A percentile compares a stretch with the other conserved stretches of the same genome.
phyloP scores from a whole-genome alignment of 768 basidiomycete species.

The Filobasidium wieringae region DNA sequence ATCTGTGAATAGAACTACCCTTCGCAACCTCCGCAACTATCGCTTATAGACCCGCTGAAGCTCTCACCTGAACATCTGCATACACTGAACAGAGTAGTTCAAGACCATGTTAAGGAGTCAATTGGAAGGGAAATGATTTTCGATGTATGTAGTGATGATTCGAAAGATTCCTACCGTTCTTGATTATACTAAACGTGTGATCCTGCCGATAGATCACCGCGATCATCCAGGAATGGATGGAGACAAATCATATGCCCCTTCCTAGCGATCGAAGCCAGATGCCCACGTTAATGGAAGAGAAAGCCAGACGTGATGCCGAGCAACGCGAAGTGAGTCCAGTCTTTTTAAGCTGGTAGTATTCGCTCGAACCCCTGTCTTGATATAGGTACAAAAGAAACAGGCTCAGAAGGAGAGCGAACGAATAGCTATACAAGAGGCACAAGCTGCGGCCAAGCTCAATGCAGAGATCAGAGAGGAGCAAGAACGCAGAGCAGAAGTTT shows the following conservation, averaged over 20 bases:
- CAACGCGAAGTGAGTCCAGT: conserved; percentile 22
- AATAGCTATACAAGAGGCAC: not conserved
- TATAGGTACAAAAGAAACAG: conserved; percentile 1
- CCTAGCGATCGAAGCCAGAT: conserved; percentile 18
- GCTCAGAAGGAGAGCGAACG: not conserved
- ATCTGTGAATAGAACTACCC: conserved; percentile 22
- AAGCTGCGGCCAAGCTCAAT: not conserved
- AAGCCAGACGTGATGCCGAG: conserved; percentile 28
- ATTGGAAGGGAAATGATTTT: conserved; percentile 29
- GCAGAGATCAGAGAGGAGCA: conserved; percentile 3
- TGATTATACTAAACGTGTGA: not conserved
- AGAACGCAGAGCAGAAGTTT: not conserved
- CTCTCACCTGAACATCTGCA: conserved; percentile 26
- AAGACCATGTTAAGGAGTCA: conserved; percentile 21
- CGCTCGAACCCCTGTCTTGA: not conserved
- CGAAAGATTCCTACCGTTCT: not conserved
- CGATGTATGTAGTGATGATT: conserved; percentile 19
- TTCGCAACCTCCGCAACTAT: conserved; percentile 18
- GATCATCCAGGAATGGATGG: conserved; percentile 24
- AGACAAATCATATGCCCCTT: conserved; percentile 29
- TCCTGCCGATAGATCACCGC: conserved; percentile 15
- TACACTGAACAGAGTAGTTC: conserved; percentile 17
- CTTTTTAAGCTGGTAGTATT: not conserved
- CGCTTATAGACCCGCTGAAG: conserved; percentile 18
- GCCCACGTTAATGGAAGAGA: conserved; percentile 34